Conservation (phyloP, 176 grass and related monocot species). For the Avena sativa region DNA sequence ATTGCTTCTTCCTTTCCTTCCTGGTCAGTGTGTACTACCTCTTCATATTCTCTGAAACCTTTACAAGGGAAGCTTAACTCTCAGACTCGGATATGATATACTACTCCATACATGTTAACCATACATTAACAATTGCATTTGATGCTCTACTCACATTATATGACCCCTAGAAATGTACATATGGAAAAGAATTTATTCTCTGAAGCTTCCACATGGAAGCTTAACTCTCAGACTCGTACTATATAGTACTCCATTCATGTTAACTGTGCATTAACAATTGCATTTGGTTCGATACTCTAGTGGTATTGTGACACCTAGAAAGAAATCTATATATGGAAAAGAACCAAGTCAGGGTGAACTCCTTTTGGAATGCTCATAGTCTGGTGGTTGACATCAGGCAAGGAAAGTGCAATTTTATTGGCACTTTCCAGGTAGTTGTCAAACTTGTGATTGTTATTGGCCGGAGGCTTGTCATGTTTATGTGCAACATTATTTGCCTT, state of each 20-base stretch:
- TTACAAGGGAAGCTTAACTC: too few relatives aligned
- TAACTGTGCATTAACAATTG: not conserved
- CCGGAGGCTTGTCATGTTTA: not conserved
- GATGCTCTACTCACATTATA: not conserved
- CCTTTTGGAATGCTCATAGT: constrained; percentile 45
- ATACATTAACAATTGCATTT: not conserved
- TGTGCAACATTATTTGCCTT: not conserved
- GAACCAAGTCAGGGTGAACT: constrained; percentile 48
- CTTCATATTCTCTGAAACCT: too few relatives aligned
- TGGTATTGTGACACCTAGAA: not conserved
- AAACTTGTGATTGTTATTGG: constrained; percentile 6
- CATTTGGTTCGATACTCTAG: not conserved
- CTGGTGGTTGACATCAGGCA: constrained; percentile 37
- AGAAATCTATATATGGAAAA: constrained; percentile 55
- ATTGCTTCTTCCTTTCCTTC: too few relatives aligned
- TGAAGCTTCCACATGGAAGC: not conserved
- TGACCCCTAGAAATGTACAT: not conserved
- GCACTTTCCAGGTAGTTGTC: constrained; percentile 61
- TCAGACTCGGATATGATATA: too few relatives aligned
- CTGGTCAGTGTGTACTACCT: too few relatives aligned
- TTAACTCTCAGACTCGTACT: not conserved
- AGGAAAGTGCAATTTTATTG: constrained; percentile 44
- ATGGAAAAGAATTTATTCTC: not conserved
- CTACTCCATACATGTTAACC: not conserved
- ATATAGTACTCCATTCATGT: not conserved